These are phyloP conservation scores for Oryza glaberrima DNA, from an alignment of 176 grass and related monocot species.

Conservation along the genomic window DNA sequence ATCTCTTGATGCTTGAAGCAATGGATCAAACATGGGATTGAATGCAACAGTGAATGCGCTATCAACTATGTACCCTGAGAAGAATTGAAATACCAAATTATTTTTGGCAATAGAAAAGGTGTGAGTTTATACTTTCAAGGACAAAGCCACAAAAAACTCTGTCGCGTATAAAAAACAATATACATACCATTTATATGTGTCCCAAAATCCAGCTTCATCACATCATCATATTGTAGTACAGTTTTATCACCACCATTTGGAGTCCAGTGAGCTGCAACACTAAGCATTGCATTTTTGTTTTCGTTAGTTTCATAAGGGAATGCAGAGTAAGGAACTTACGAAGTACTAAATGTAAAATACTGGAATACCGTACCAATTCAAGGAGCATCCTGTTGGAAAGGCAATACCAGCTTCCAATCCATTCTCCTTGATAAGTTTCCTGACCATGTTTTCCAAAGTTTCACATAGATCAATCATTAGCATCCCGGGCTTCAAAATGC, in stretches of 20 bases:
- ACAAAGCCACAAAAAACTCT: conserved; percentile 14
- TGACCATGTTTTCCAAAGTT: too few relatives aligned
- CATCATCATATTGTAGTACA: conserved; percentile 93
- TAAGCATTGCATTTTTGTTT: conserved; percentile 29
- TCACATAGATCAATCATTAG: too few relatives aligned
- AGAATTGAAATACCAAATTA: not conserved
- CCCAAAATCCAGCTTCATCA: conserved; percentile 99
- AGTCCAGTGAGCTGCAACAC: conserved; percentile 97
- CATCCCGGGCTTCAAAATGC: too few relatives aligned
- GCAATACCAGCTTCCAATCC: too few relatives aligned
- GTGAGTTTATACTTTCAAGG: not conserved
- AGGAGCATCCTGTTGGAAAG: too few relatives aligned
- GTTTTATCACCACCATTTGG: conserved; percentile 96
- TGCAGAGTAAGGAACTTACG: too few relatives aligned
- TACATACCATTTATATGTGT: conserved; percentile 86
- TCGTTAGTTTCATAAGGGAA: too few relatives aligned
- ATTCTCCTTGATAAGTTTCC: too few relatives aligned
- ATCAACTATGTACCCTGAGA: conserved; percentile 87
- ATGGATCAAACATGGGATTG: conserved; percentile 95
- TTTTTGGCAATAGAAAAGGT: conserved; percentile 1
- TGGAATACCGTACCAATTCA: too few relatives aligned
- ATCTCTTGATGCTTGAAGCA: conserved; percentile 92
- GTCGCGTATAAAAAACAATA: not conserved
- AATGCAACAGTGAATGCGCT: conserved; percentile 95
- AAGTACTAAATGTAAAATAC: too few relatives aligned